Evolutionary conservation across 805 yeast genomes (phyloP).

Genomic region (Blastobotrys peoriensis): DNA sequence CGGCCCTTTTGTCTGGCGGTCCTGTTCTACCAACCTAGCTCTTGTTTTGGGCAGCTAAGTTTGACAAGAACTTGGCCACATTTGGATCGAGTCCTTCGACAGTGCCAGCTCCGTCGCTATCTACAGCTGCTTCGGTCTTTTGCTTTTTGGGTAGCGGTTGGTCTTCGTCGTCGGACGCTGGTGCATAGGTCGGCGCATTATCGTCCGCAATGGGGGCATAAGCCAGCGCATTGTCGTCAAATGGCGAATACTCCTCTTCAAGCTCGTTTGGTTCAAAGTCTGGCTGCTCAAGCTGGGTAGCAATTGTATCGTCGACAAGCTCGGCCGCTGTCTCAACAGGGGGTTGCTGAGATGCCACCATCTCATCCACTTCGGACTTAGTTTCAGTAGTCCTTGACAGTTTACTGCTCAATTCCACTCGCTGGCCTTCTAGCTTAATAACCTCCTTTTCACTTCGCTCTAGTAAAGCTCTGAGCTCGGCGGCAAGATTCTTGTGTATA

Average conservation of each 20-base stretch:
- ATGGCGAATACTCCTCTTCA: conserved; percentile 21
- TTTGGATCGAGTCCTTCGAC: conserved; percentile 40
- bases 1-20: no score
- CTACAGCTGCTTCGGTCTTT: conserved; percentile 33
- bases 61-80: conserved; percentile 48
- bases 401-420: conserved; percentile 26
- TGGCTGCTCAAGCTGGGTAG: background rate
- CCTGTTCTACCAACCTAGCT: no score
- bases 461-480: conserved; percentile 28
- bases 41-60: conserved; percentile 25
- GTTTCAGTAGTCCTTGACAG: conserved; percentile 20
- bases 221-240: conserved; percentile 17
- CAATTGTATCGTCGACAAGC: background rate
- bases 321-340: background rate
- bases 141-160: conserved; percentile 25
- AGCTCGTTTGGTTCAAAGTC: conserved; percentile 16
- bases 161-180: conserved; percentile 43
- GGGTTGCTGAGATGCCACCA: conserved; percentile 10
- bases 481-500: conserved; percentile 20
- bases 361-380: conserved; percentile 15
- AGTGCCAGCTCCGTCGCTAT: conserved; percentile 31
- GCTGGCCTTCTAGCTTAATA: conserved; percentile 24
- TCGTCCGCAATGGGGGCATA: conserved; percentile 17
- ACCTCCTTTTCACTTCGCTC: conserved; percentile 24
- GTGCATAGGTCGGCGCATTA: conserved; percentile 20